Conservation (phyloP, 2,329 filamentous ascomycete genomes). For the Trichoderma aggressivum region DNA sequence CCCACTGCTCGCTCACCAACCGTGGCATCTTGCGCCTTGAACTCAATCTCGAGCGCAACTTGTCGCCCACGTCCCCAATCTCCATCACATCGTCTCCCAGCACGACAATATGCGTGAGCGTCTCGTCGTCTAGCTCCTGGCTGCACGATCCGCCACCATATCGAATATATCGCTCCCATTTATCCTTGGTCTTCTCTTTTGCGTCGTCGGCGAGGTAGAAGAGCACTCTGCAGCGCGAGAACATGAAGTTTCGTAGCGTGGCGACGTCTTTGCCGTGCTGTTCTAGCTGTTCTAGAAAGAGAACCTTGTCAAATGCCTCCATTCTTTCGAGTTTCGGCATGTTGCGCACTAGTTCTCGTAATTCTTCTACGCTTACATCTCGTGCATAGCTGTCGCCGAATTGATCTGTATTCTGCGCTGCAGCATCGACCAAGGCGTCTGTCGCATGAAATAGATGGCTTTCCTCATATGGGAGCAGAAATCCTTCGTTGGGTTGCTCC, state of each 20-base stretch:
- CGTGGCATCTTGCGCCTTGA: constrained; percentile 56
- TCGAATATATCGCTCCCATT: constrained; percentile 53
- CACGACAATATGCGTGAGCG: constrained; percentile 70
- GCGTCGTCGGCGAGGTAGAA: constrained; percentile 34
- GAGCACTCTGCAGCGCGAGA: constrained; percentile 44
- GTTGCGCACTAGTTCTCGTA: constrained; percentile 48
- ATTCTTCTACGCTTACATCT: constrained; percentile 62
- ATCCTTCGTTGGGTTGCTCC: constrained; percentile 51
- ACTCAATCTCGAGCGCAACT: constrained; percentile 47
- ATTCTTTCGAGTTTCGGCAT: constrained; percentile 50
- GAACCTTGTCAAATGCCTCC: constrained; percentile 40
- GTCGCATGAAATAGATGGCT: constrained; percentile 70
- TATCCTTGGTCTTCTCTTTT: constrained; percentile 37
- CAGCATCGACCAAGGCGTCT: constrained; percentile 50
- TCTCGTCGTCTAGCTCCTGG: constrained; percentile 46
- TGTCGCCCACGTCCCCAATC: constrained; percentile 36
- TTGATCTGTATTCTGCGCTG: constrained; percentile 64
- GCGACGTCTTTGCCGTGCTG: constrained; percentile 53
- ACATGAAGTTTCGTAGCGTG: constrained; percentile 50
- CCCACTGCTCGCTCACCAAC: constrained; percentile 68
- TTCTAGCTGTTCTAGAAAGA: constrained; percentile 54
- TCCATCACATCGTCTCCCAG: constrained; percentile 40
- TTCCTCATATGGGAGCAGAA: constrained; percentile 61
- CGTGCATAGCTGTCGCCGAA: constrained; percentile 82
- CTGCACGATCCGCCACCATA: constrained; percentile 67